Conservation (phyloP, 108 stramenopile species). For the Cyclostephanos invisitatus region DNA sequence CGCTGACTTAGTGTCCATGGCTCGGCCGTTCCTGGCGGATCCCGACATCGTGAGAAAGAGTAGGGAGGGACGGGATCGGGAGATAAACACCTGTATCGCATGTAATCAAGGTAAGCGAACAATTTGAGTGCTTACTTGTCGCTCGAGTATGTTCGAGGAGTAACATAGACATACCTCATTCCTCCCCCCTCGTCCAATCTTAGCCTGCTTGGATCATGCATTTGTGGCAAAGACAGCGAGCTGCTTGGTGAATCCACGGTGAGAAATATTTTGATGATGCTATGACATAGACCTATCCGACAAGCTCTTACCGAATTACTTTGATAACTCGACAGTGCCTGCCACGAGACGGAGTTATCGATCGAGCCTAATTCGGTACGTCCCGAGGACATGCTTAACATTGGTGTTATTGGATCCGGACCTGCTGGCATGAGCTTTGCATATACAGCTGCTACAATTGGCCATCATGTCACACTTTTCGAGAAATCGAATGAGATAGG, state of each 20-base stretch:
- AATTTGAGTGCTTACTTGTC: not conserved
- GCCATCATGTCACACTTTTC: constrained; percentile 91
- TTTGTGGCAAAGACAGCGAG: constrained; percentile 94
- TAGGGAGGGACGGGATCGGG: constrained; percentile 62
- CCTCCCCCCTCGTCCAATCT: not conserved
- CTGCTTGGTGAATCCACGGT: constrained; percentile 95
- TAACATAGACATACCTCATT: not conserved
- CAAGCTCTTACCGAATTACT: not conserved
- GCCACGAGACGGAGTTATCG: constrained; percentile 89
- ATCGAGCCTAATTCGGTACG: constrained; percentile 48
- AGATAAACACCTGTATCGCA: constrained; percentile 98
- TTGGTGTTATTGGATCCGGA: constrained; percentile 97
- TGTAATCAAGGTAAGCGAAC: constrained; percentile 83
- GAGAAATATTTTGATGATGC: not conserved
- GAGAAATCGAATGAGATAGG: constrained; percentile 82
- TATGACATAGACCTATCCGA: not conserved
- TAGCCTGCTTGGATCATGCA: constrained; percentile 97
- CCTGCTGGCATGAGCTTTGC: constrained; percentile 96
- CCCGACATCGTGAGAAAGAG: constrained; percentile 92
- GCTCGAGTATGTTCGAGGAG: not conserved
- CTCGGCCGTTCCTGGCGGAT: constrained; percentile 96
- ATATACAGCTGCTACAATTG: constrained; percentile 77
- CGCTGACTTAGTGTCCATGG: constrained; percentile 96
- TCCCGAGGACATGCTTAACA: constrained; percentile 49
- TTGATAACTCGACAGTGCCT: constrained; percentile 50